These are phyloP conservation scores for Xylaria sp. DNA, from an alignment of 2,329 filamentous ascomycete species.

Conservation along the genomic window DNA sequence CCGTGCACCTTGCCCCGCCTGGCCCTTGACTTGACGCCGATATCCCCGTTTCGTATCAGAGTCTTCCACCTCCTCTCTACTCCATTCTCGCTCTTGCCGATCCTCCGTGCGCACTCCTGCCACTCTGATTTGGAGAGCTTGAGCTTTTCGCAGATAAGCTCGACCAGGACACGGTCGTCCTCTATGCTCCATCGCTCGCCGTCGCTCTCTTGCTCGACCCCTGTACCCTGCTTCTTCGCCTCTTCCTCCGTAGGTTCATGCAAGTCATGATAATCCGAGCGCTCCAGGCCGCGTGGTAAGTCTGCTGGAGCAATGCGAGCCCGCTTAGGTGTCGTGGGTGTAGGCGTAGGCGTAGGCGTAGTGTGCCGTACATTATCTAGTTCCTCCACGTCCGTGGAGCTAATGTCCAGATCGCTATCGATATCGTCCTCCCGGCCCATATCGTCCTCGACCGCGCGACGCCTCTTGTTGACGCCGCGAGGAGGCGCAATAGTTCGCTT, in stretches of 20 bases:
- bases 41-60: conserved; percentile 62
- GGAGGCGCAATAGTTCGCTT: conserved; percentile 53
- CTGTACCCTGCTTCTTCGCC: conserved; percentile 42
- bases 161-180: conserved; percentile 69
- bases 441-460: conserved; percentile 55
- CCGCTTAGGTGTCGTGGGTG: conserved; percentile 63
- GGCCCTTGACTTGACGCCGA: conserved; percentile 60
- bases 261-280: conserved; percentile 62
- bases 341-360: conserved; percentile 46
- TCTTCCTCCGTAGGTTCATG: conserved; percentile 43
- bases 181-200: conserved; percentile 64
- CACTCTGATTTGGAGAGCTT: conserved; percentile 68
- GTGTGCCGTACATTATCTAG: conserved; percentile 31
- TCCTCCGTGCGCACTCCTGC: conserved; percentile 68
- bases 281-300: conserved; percentile 64
- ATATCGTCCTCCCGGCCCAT: conserved; percentile 48
- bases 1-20: conserved; percentile 56
- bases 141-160: conserved; percentile 70
- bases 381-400: conserved; percentile 31
- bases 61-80: conserved; percentile 68
- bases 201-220: conserved; percentile 52
- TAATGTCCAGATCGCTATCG: conserved; percentile 47
- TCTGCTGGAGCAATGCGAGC: conserved; percentile 64
- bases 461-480: conserved; percentile 59
- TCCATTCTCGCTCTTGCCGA: conserved; percentile 64